A percentile compares a stretch with the other conserved stretches of the same genome.
These are phyloP conservation scores for Coemansia sp. DNA, from an alignment of 192 early-diverging fungal species.

Conservation along the genomic window DNA sequence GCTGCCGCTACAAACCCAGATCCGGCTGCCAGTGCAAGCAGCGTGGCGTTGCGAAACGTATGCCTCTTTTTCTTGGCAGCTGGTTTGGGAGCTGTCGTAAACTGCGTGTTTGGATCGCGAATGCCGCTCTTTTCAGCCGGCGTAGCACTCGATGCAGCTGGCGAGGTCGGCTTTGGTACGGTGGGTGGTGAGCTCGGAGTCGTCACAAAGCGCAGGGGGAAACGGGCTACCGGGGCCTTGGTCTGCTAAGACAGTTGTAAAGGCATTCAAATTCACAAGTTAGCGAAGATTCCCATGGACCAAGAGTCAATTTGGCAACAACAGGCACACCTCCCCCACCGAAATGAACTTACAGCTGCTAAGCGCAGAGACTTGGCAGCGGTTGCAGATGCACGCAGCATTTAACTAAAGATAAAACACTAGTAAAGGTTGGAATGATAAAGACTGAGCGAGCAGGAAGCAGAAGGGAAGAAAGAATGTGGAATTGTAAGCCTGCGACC, in stretches of 20 bases:
- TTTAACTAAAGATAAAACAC: no score
- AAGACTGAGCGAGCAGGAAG: no score
- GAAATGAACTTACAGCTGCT: constrained; percentile 3
- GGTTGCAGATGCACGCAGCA: constrained; percentile 25
- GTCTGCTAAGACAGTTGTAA: constrained; percentile 1
- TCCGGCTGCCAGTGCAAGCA: constrained; percentile 24
- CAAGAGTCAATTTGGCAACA: neutral
- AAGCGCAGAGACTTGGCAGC: constrained; percentile 1
- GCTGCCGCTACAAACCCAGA: constrained; percentile 43
- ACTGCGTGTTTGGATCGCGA: constrained; percentile 14
- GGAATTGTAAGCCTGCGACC: no score
- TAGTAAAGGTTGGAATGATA: no score
- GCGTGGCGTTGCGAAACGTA: constrained; percentile 34
- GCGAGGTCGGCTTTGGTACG: neutral
- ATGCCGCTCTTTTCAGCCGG: constrained; percentile 17
- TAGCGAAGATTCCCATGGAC: neutral
- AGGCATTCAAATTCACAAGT: neutral
- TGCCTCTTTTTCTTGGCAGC: constrained; percentile 33
- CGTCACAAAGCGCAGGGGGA: constrained; percentile 12
- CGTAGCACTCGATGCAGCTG: neutral
- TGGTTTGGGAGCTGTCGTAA: constrained; percentile 30
- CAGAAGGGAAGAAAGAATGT: no score
- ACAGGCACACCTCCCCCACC: neutral
- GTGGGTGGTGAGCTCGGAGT: neutral
- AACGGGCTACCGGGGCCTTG: constrained; percentile 2